A percentile compares a stretch with the other conserved stretches of the same genome.
Evolutionary conservation across 2,329 filamentous ascomycete species (phyloP).

Genomic region (Colletotrichum siamense): DNA sequence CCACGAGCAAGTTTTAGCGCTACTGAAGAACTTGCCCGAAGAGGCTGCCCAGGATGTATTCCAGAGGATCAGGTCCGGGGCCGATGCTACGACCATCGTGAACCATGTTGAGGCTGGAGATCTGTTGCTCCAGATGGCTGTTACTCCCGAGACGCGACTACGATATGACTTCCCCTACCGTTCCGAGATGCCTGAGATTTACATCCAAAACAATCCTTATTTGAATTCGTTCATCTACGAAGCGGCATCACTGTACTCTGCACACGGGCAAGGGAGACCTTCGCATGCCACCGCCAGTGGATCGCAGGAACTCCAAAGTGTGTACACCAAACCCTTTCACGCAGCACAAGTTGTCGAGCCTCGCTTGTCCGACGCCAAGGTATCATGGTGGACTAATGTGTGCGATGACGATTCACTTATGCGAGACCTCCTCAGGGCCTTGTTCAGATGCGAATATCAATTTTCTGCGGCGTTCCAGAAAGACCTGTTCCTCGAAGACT

Average conservation of each 20-base stretch:
- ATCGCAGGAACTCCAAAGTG: neutral
- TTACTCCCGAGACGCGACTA: slow-evolving; percentile 40
- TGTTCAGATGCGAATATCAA: slow-evolving; percentile 26
- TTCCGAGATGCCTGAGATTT: slow-evolving; percentile 25
- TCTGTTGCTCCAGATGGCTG: slow-evolving; percentile 40
- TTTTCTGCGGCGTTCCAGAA: slow-evolving; percentile 28
- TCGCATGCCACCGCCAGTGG: neutral
- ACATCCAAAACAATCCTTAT: slow-evolving; percentile 31
- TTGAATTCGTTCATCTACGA: slow-evolving; percentile 31
- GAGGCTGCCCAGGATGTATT: slow-evolving; percentile 39
- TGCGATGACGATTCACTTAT: slow-evolving; percentile 29
- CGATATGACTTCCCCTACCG: slow-evolving; percentile 45
- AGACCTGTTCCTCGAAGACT: slow-evolving; percentile 31
- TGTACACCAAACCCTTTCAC: slow-evolving; percentile 41
- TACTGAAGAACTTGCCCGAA: neutral
- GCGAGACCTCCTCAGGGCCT: slow-evolving; percentile 25
- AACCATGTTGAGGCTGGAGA: slow-evolving; percentile 40
- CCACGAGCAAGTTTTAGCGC: neutral
- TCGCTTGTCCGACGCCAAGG: slow-evolving; percentile 28
- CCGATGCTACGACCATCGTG: slow-evolving; percentile 34
- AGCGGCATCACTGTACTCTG: neutral
- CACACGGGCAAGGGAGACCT: neutral
- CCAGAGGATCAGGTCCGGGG: slow-evolving; percentile 38
- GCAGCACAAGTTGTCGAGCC: slow-evolving; percentile 39
- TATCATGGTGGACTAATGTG: slow-evolving; percentile 32